Percentiles rank a stretch among this genome's conserved stretches.
These are phyloP conservation scores for Lasiodiplodia gonubiensis DNA, from an alignment of 2,329 filamentous ascomycete species.

Conservation along the genomic window DNA sequence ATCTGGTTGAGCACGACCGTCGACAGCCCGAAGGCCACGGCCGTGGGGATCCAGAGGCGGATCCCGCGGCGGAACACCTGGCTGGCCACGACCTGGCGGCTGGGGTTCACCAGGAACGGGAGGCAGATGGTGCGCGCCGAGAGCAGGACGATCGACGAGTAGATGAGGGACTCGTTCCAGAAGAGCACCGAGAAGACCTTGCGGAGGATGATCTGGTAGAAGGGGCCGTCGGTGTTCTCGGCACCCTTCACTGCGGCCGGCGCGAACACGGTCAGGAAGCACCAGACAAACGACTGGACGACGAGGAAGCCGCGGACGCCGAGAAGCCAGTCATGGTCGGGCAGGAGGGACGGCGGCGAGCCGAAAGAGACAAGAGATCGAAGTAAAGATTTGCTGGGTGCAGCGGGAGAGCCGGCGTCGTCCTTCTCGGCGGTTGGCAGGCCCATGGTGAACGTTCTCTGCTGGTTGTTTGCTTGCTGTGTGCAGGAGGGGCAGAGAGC, in stretches of 20 bases:
- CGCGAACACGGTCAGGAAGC: conserved; percentile 54
- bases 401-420: conserved; percentile 3
- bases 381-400: neutral
- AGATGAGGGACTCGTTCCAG: conserved; percentile 54
- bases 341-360: conserved; percentile 28
- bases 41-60: conserved; percentile 50
- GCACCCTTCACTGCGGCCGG: conserved; percentile 47
- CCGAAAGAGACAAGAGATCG: conserved; percentile 23
- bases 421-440: conserved; percentile 17
- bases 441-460: conserved; percentile 10
- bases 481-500: conserved; percentile 17
- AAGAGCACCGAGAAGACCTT: conserved; percentile 54
- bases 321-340: conserved; percentile 44
- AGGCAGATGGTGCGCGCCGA: conserved; percentile 52
- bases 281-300: conserved; percentile 52
- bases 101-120: conserved; percentile 49
- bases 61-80: conserved; percentile 51
- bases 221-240: conserved; percentile 44
- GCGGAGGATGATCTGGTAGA: conserved; percentile 50
- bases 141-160: conserved; percentile 54
- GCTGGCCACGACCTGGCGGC: conserved; percentile 44
- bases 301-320: conserved; percentile 54
- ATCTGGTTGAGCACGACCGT: conserved; percentile 44
- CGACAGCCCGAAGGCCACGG: conserved; percentile 49
- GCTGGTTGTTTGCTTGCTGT: conserved; percentile 18